A percentile compares a stretch with the other conserved stretches of the same genome.
phyloP scores from a whole-genome alignment of 805 yeast species.

The Saccharomycopsis lassenensis region DNA sequence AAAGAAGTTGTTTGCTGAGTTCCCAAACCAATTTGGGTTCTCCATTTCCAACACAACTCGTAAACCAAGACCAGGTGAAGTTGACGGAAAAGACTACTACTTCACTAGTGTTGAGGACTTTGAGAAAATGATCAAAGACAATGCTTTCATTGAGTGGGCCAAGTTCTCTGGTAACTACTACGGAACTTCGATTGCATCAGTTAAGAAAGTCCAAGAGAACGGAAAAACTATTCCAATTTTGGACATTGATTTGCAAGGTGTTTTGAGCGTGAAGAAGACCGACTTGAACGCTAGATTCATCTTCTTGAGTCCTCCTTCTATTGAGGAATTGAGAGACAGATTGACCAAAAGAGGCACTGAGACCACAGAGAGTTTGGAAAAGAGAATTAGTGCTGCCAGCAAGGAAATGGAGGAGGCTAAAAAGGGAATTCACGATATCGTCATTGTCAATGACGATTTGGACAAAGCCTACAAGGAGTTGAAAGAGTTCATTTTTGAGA shows the following conservation, averaged over 20 bases:
- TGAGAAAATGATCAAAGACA: slow-evolving; percentile 59
- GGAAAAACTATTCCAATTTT: slow-evolving; percentile 73
- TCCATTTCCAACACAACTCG: slow-evolving; percentile 92
- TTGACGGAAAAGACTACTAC: slow-evolving; percentile 80
- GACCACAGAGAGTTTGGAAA: slow-evolving; percentile 70
- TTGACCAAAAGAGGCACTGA: slow-evolving; percentile 91
- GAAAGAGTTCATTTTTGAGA: slow-evolving; percentile 58
- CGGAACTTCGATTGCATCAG: slow-evolving; percentile 86
- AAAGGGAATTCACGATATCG: slow-evolving; percentile 85
- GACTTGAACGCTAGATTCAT: slow-evolving; percentile 74
- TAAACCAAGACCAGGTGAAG: slow-evolving; percentile 84
- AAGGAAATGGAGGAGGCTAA: slow-evolving; percentile 84
- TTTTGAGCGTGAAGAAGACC: slow-evolving; percentile 77
- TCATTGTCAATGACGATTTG: slow-evolving; percentile 83
- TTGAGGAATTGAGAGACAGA: slow-evolving; percentile 66
- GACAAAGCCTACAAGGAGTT: slow-evolving; percentile 80
- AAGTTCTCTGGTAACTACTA: slow-evolving; percentile 96
- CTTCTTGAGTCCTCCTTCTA: slow-evolving; percentile 87
- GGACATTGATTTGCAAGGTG: slow-evolving; percentile 99
- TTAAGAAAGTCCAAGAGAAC: slow-evolving; percentile 53
- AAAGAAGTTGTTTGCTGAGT: slow-evolving; percentile 82
- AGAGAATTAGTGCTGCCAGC: slow-evolving; percentile 77
- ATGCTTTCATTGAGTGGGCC: slow-evolving; percentile 93
- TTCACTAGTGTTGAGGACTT: slow-evolving; percentile 74
- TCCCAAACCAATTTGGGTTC: slow-evolving; percentile 84